Evolutionary conservation across 2,329 filamentous ascomycete species (phyloP).

Genomic region (Alternaria burnsii): DNA sequence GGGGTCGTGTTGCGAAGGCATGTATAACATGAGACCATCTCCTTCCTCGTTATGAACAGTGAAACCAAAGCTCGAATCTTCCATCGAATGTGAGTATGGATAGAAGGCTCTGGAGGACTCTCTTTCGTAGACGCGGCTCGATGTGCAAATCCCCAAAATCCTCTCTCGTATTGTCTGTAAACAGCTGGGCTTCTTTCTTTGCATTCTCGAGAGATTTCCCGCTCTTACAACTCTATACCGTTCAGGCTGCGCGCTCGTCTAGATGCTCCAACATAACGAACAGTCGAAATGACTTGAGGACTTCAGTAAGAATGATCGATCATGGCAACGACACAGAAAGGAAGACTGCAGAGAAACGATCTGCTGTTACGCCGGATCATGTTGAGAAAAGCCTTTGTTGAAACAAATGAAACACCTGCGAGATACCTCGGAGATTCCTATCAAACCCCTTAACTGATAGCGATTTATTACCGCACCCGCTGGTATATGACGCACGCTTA

Average conservation of each 20-base stretch:
- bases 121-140: slow-evolving; percentile 42
- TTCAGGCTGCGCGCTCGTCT: background rate
- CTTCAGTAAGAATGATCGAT: background rate
- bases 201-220: slow-evolving; percentile 34
- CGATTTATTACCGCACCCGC: background rate
- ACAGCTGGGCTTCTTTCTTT: slow-evolving; percentile 37
- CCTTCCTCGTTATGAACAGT: background rate
- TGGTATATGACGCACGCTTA: background rate
- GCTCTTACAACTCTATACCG: background rate
- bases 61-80: background rate
- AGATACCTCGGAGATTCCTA: background rate
- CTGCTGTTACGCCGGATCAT: background rate
- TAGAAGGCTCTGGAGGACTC: slow-evolving; percentile 48
- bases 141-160: slow-evolving; percentile 40
- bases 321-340: background rate
- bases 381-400: background rate
- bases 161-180: slow-evolving; percentile 37
- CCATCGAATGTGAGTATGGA: slow-evolving; percentile 44
- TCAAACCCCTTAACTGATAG: background rate
- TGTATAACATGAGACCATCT: background rate
- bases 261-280: background rate
- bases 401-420: background rate
- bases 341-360: background rate
- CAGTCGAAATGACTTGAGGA: background rate
- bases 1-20: background rate